Evolutionary conservation across 176 grass and related monocot genomes (phyloP).

Genomic region (Eragrostis curvula): DNA sequence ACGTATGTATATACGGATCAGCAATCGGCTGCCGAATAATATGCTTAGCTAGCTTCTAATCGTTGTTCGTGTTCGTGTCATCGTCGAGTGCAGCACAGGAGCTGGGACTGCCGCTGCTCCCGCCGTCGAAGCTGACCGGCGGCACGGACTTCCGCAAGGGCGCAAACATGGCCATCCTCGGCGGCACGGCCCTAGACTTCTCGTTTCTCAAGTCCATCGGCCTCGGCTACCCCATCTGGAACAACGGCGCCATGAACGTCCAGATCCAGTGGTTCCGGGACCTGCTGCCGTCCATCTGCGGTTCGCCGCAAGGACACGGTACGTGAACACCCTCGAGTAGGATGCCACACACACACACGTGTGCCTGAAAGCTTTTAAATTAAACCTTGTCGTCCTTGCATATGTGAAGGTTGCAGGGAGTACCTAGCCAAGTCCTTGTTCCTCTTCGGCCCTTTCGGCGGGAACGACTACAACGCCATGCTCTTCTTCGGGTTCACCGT

Average conservation of each 20-base stretch:
- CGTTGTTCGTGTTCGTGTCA: neutral
- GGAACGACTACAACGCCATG: constrained; percentile 64
- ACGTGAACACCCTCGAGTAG: too few relatives aligned
- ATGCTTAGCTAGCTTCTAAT: too few relatives aligned
- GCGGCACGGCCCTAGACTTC: constrained; percentile 50
- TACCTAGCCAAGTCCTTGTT: constrained; percentile 52
- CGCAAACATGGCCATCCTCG: constrained; percentile 58
- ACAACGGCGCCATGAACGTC: constrained; percentile 50
- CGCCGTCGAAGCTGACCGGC: constrained; percentile 33
- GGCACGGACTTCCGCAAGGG: constrained; percentile 40
- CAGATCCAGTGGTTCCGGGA: constrained; percentile 62
- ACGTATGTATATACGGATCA: too few relatives aligned
- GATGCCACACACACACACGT: neutral
- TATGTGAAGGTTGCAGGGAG: constrained; percentile 7
- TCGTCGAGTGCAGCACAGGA: constrained; percentile 16
- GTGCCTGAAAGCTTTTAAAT: too few relatives aligned
- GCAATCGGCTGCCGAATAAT: too few relatives aligned
- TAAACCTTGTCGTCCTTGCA: too few relatives aligned
- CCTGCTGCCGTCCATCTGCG: constrained; percentile 50
- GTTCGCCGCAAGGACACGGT: neutral
- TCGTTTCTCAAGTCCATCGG: constrained; percentile 49
- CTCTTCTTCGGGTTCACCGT: constrained; percentile 48
- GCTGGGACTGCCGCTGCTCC: constrained; percentile 49
- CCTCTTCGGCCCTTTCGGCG: constrained; percentile 55
- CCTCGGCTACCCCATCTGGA: constrained; percentile 51